These are phyloP conservation scores for Botrytis porri DNA, from an alignment of 2,329 filamentous ascomycete species.

Conservation along the genomic window DNA sequence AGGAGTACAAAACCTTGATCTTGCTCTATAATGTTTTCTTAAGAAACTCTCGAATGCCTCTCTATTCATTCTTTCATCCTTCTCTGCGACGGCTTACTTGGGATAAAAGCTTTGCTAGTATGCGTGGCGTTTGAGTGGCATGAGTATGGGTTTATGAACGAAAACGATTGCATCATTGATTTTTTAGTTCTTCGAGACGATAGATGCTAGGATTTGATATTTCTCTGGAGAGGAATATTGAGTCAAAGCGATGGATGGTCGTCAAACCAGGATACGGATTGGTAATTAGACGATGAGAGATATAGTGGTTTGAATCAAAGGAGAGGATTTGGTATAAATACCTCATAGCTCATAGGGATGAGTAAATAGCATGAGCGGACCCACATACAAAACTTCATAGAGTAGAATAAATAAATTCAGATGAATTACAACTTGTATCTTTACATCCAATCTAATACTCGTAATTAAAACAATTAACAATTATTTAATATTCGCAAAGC, in stretches of 20 bases:
- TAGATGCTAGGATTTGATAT: neutral
- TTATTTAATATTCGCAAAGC: neutral
- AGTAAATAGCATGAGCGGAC: neutral
- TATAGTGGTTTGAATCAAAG: neutral
- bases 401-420: neutral
- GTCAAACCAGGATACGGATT: neutral
- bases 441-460: neutral
- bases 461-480: neutral
- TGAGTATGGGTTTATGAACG: neutral
- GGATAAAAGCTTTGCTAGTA: neutral
- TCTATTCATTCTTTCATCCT: neutral
- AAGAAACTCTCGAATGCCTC: neutral
- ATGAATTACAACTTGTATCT: neutral
- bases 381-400: neutral
- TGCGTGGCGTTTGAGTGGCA: conserved; percentile 9
- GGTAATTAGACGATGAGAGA: neutral
- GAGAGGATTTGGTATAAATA: neutral
- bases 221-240: neutral
- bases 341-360: neutral
- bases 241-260: neutral
- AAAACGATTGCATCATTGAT: neutral
- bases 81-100: neutral
- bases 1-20: neutral
- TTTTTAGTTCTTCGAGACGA: neutral
- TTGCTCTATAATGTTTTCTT: neutral